phyloP scores from a whole-genome alignment of 345 rosid species.

The Boechera retrofracta region DNA sequence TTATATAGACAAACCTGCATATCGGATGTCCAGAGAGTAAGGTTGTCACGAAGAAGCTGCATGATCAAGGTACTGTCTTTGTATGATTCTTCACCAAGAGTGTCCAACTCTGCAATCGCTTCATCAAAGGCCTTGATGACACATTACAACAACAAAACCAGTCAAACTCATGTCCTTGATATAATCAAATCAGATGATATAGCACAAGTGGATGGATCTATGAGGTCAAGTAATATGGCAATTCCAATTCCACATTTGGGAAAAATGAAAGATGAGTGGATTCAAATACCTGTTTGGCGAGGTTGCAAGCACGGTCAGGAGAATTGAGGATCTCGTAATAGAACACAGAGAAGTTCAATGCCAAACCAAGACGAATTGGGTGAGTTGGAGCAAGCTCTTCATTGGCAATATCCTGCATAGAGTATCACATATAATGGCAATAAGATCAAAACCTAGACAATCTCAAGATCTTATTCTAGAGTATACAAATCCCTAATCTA shows the following conservation, averaged over 20 bases:
- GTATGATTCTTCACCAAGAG: slow-evolving; percentile 97
- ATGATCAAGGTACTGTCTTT: slow-evolving; percentile 97
- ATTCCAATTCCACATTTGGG: neutral
- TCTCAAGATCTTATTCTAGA: slow-evolving; percentile 9
- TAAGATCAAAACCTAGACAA: slow-evolving; percentile 14
- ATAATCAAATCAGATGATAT: neutral
- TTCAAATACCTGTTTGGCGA: slow-evolving; percentile 79
- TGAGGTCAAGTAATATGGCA: neutral
- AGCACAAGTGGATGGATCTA: neutral
- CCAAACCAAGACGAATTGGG: slow-evolving; percentile 90
- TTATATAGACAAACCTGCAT: slow-evolving; percentile 68
- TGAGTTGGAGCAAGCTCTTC: slow-evolving; percentile 91
- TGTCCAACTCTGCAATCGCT: slow-evolving; percentile 95
- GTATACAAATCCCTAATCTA: slow-evolving; percentile 16
- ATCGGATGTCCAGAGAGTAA: slow-evolving; percentile 97
- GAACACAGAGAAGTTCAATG: slow-evolving; percentile 92
- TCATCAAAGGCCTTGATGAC: slow-evolving; percentile 84
- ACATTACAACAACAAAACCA: slow-evolving; percentile 22
- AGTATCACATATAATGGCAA: slow-evolving; percentile 1
- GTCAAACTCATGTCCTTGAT: neutral
- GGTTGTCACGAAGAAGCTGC: slow-evolving; percentile 99
- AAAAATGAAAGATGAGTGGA: neutral
- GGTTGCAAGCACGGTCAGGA: slow-evolving; percentile 93
- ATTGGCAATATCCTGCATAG: slow-evolving; percentile 78
- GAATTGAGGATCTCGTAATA: slow-evolving; percentile 92